These are phyloP conservation scores for Spinellus fusiger DNA, from an alignment of 192 early-diverging fungal genomes.

Conservation along the genomic window DNA sequence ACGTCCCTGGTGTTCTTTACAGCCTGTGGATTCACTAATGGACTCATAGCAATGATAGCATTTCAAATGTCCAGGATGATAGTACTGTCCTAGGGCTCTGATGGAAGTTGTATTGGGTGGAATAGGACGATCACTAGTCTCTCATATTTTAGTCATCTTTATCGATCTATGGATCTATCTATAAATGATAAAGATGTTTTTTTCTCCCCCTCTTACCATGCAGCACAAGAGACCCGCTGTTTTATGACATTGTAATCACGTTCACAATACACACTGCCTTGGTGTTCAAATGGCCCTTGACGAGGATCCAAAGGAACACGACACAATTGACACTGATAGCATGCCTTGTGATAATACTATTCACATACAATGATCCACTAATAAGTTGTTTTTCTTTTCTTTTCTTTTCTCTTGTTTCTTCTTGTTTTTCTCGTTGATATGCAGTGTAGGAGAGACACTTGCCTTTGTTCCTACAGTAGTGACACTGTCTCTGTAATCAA, in stretches of 20 bases:
- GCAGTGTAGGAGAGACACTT: not conserved
- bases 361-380: not conserved
- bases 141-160: too few relatives aligned
- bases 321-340: constrained; percentile 55
- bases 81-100: constrained; percentile 59
- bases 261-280: constrained; percentile 60
- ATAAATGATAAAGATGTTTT: not conserved
- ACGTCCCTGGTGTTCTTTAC: constrained; percentile 46
- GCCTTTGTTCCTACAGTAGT: constrained; percentile 15
- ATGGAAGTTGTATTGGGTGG: constrained; percentile 32
- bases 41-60: constrained; percentile 62
- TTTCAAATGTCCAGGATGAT: constrained; percentile 58
- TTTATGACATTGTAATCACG: constrained; percentile 42
- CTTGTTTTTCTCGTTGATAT: not conserved
- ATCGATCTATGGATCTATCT: too few relatives aligned
- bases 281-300: constrained; percentile 44
- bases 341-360: constrained; percentile 41
- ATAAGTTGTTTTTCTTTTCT: not conserved
- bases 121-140: constrained; percentile 29
- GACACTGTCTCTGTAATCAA: constrained; percentile 24
- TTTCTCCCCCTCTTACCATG: constrained; percentile 38
- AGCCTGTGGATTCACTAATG: constrained; percentile 40
- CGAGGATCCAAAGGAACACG: constrained; percentile 41
- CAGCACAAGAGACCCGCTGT: constrained; percentile 39
- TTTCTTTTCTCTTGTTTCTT: not conserved